Percentiles rank a stretch among this genome's conserved stretches.
phyloP scores from a whole-genome alignment of 768 basidiomycete species.

The Krasilnikovozyma curviuscula region DNA sequence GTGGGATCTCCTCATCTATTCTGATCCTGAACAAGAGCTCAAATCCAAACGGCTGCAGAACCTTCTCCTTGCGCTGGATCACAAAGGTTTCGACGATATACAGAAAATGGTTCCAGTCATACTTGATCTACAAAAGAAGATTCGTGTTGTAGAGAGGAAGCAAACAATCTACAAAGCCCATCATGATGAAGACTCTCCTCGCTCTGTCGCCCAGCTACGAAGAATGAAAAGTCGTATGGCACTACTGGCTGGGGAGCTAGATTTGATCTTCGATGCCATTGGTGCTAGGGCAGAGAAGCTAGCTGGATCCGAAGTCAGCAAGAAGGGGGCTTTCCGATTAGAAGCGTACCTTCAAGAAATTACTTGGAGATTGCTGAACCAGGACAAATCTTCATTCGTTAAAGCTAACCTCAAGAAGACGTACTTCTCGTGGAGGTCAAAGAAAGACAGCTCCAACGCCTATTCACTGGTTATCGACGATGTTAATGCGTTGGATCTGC shows the following conservation, averaged over 20 bases:
- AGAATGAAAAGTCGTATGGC: slow-evolving; percentile 54
- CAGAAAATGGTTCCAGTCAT: slow-evolving; percentile 21
- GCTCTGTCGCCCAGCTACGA: slow-evolving; percentile 32
- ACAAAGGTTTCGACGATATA: too few species aligned
- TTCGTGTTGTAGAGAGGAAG: slow-evolving; percentile 36
- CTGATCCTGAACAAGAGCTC: slow-evolving; percentile 38
- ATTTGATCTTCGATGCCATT: slow-evolving; percentile 54
- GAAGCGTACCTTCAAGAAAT: slow-evolving; percentile 69
- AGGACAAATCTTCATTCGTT: slow-evolving; percentile 45
- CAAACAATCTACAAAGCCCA: slow-evolving; percentile 26
- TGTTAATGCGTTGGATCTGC: too few species aligned
- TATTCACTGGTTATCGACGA: slow-evolving; percentile 57
- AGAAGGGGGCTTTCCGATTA: slow-evolving; percentile 60
- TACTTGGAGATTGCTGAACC: slow-evolving; percentile 75
- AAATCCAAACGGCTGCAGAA: slow-evolving; percentile 6
- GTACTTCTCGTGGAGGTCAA: slow-evolving; percentile 62
- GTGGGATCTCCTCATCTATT: slow-evolving; percentile 70
- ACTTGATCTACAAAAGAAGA: slow-evolving; percentile 40
- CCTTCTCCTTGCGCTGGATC: slow-evolving; percentile 11
- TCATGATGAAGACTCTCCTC: slow-evolving; percentile 27
- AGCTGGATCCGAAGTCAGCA: slow-evolving; percentile 39
- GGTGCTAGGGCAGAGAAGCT: slow-evolving; percentile 34
- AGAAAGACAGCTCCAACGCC: slow-evolving; percentile 69
- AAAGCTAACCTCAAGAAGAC: slow-evolving; percentile 62
- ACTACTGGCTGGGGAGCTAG: slow-evolving; percentile 55